Evolutionary conservation across 169 alveolate genomes (phyloP).

Genomic region (Eimeria acervulina): DNA sequence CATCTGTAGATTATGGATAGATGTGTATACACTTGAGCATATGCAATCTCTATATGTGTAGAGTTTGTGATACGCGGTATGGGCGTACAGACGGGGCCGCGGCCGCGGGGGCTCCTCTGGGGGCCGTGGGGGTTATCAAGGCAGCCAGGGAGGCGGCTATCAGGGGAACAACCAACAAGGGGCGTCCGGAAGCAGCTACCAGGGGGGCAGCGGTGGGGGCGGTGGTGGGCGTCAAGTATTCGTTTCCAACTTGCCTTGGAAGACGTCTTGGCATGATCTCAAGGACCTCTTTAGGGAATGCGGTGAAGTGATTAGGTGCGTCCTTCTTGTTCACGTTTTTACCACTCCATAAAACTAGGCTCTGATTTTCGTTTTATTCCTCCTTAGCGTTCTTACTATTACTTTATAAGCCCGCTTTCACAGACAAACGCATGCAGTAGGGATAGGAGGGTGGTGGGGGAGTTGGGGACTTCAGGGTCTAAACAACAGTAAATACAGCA

Average conservation of each 20-base stretch:
- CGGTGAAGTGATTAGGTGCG: conserved; percentile 84
- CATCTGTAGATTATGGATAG: neutral
- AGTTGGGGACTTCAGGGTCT: neutral
- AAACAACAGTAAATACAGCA: no score
- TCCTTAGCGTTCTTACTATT: neutral
- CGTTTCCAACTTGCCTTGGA: conserved; percentile 84
- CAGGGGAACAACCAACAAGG: conserved; percentile 79
- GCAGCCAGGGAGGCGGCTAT: conserved; percentile 79
- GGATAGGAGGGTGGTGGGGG: neutral
- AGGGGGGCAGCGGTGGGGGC: conserved; percentile 76
- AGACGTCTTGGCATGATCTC: conserved; percentile 85
- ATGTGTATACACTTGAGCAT: neutral
- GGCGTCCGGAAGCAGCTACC: conserved; percentile 66
- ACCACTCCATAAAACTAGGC: no score
- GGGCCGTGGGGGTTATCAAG: conserved; percentile 82
- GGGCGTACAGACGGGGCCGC: conserved; percentile 36
- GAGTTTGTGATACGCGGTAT: neutral
- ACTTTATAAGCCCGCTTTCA: neutral
- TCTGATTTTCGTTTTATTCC: no score
- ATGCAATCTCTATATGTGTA: no score
- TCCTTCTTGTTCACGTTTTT: neutral
- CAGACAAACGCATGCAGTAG: neutral
- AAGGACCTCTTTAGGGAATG: conserved; percentile 85
- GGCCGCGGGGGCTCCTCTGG: conserved; percentile 83
- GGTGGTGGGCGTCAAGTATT: conserved; percentile 78